Base-by-base conservation (phyloP, 2,329 filamentous ascomycete genomes). In the Colletotrichum liaoningense region DNA sequence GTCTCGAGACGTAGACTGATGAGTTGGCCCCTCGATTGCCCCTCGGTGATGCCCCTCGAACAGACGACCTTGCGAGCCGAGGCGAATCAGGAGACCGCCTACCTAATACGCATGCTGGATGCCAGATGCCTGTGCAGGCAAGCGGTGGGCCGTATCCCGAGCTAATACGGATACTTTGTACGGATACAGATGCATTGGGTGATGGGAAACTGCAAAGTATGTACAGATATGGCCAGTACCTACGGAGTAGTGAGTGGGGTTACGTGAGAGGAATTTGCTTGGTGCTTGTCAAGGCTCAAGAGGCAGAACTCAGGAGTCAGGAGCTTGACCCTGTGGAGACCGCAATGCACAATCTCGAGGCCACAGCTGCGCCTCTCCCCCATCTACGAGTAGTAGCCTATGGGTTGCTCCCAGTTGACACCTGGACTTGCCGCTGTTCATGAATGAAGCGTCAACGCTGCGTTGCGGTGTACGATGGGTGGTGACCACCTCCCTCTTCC, bases 41-140 rank as follows among this genome's bases (percentile, higher is more conserved):
- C 55, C 26, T 67, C 42, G 42, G 24, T 33, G 22, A 28, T 72
- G 64, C 57, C 35, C 57, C 65, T 72, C 58, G 28, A 63, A 35
- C 30, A 54, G 33, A 38, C 7, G 28, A 30, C 5, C 26, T 30
- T 35, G 64, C 19, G 33, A 33, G 54, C 65, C 58, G 49, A 72
- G 57, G 65, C 64, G 69, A 59, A 57, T 58, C 52, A 57, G 65
- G 58, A 69, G 58, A 72, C 69, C 65, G 65, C 65, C 54, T 69
- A 49, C 69, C 57, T 62, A 33, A 30, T 71, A 6, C 26, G 56
- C 42, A 62, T 46, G 35, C 19, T 46, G 22, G n/a, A 52, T 5
- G 30, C 8, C 26, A 19, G 16, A 49, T 63, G 26, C 60, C 5
- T 38, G 14, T 66, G 63, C 63, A 71, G 56, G 28, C 63, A 60